Conservation (phyloP, 2,329 filamentous ascomycete genomes). For the Byssochlamys sp. region DNA sequence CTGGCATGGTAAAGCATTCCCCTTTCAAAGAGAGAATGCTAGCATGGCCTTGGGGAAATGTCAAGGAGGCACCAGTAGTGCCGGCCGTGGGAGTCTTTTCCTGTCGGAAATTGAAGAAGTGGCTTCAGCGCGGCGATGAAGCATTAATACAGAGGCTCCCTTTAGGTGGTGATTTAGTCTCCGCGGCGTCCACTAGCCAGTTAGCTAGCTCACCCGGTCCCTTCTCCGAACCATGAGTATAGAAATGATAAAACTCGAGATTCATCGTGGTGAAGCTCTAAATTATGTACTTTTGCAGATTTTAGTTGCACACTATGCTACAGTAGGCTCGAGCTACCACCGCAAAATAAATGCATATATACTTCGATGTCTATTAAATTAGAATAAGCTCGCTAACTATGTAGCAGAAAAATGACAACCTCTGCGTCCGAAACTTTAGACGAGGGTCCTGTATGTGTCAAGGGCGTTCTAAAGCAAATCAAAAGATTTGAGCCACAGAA, state of each 20-base stretch:
- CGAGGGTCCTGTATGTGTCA: background rate
- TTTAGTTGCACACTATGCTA: too few relatives aligned
- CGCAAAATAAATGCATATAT: too few relatives aligned
- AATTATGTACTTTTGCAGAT: too few relatives aligned
- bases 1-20: constrained; percentile 27
- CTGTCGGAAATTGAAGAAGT: background rate
- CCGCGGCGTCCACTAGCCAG: background rate
- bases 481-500: background rate
- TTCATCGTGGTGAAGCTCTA: too few relatives aligned
- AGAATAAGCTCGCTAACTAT: background rate
- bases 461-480: background rate
- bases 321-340: too few relatives aligned
- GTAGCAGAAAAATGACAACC: background rate
- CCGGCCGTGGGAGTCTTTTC: background rate
- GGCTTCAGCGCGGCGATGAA: background rate
- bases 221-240: background rate
- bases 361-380: background rate
- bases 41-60: background rate
- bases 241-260: too few relatives aligned
- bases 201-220: background rate
- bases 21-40: constrained; percentile 12
- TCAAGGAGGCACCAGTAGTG: background rate
- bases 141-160: background rate
- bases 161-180: background rate
- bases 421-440: background rate